A percentile compares a stretch with the other conserved stretches of the same genome.
phyloP scores from a whole-genome alignment of 306 rosid genomes.

The Ochetophila trinervis region DNA sequence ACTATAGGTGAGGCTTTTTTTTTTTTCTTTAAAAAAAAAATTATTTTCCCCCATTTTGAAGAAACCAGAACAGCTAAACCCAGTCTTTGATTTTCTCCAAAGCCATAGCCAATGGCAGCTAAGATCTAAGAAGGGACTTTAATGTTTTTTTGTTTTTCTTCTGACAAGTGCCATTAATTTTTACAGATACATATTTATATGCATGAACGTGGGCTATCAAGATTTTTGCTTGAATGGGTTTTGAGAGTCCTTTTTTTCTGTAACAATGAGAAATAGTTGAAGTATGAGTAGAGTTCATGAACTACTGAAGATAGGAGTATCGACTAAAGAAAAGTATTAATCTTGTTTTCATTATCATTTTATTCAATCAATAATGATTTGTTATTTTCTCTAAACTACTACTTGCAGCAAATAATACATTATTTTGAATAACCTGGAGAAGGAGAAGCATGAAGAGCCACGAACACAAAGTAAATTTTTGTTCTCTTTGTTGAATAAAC shows the following conservation, averaged over 20 bases:
- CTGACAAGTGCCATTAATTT: background rate
- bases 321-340: background rate
- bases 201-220: no score
- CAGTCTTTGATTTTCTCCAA: background rate
- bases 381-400: background rate
- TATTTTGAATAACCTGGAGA: slow-evolving; percentile 5
- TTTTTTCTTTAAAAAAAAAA: background rate
- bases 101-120: background rate
- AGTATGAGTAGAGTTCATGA: background rate
- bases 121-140: no score
- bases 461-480: slow-evolving; percentile 33
- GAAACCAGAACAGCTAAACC: background rate
- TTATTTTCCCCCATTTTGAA: background rate
- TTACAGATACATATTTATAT: background rate
- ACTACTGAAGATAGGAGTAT: background rate
- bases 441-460: slow-evolving; percentile 35
- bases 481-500: slow-evolving; percentile 4
- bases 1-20: background rate
- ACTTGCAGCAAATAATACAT: background rate
- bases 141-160: background rate
- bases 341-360: no score
- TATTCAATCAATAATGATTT: background rate
- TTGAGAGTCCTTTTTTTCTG: no score
- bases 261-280: no score
- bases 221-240: no score